phyloP scores from a whole-genome alignment of 139 green algal species.

The Pleodorina starrii region DNA sequence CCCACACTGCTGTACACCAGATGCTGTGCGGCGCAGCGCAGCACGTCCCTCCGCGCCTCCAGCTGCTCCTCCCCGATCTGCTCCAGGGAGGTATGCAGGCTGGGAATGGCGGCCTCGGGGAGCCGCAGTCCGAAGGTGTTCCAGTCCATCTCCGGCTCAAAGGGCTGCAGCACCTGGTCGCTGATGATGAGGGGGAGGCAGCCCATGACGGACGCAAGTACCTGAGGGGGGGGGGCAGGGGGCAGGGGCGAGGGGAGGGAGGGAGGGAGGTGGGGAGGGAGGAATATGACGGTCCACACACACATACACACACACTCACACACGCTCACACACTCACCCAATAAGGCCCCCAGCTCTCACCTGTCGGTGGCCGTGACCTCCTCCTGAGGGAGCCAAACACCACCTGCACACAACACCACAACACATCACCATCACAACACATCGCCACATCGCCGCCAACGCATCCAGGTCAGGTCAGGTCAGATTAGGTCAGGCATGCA shows the following conservation, averaged over 20 bases:
- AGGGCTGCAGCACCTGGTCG: conserved; percentile 54
- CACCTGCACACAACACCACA: conserved; percentile 46
- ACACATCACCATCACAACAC: too few species aligned
- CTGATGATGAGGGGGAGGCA: conserved; percentile 29
- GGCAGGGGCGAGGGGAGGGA: too few species aligned
- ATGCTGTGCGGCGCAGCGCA: conserved; percentile 51
- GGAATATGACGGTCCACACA: not conserved
- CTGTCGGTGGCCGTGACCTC: conserved; percentile 61
- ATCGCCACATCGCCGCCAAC: too few species aligned
- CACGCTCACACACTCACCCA: not conserved
- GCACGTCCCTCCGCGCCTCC: not conserved
- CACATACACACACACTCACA: not conserved
- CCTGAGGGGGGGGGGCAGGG: not conserved
- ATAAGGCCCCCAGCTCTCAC: conserved; percentile 6
- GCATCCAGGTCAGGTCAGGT: too few species aligned
- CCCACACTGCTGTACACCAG: conserved; percentile 22
- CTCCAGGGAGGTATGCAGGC: conserved; percentile 24
- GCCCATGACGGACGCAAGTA: conserved; percentile 7
- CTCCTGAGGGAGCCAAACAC: conserved; percentile 60
- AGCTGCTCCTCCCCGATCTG: not conserved
- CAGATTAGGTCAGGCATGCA: too few species aligned
- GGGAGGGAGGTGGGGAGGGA: not conserved
- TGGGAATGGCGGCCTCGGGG: not conserved
- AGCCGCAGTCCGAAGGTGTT: conserved; percentile 25
- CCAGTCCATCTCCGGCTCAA: conserved; percentile 57